Evolutionary conservation across 1,139 yeast genomes (phyloP).

Genomic region (Pichia sorboxylosa): DNA sequence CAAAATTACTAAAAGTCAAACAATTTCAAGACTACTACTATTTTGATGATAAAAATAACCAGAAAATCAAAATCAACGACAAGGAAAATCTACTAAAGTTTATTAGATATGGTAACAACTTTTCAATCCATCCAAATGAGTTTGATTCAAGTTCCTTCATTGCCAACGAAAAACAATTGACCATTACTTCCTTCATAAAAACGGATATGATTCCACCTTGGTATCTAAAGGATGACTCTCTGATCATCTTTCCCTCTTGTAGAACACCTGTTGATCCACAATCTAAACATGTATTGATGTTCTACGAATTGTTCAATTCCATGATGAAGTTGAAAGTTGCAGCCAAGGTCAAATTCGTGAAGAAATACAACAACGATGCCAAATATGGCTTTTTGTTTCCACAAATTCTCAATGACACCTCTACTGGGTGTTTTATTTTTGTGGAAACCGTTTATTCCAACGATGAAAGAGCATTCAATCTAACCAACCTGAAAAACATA

Average conservation of each 20-base stretch:
- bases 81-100: conserved; percentile 5
- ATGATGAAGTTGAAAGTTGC: conserved; percentile 36
- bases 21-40: conserved; percentile 2
- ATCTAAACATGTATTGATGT: conserved; percentile 33
- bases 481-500: conserved; percentile 38
- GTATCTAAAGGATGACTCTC: conserved; percentile 47
- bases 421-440: conserved; percentile 26
- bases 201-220: conserved; percentile 41
- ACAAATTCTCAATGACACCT: conserved; percentile 7
- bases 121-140: conserved; percentile 6
- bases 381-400: conserved; percentile 53
- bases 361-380: conserved; percentile 30
- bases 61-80: conserved; percentile 1
- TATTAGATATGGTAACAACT: conserved; percentile 7
- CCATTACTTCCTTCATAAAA: conserved; percentile 46
- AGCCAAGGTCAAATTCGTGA: conserved; percentile 55
- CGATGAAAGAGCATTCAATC: conserved; percentile 56
- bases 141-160: not conserved
- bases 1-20: conserved; percentile 1
- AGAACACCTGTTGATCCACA: too few relatives aligned
- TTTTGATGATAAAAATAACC: conserved; percentile 1
- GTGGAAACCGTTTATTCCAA: conserved; percentile 64
- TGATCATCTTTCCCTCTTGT: conserved; percentile 34
- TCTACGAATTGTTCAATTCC: conserved; percentile 45
- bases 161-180: conserved; percentile 5